These are phyloP conservation scores for Lodderomyces margitis DNA, from an alignment of 1,139 yeast genomes.

Conservation along the genomic window DNA sequence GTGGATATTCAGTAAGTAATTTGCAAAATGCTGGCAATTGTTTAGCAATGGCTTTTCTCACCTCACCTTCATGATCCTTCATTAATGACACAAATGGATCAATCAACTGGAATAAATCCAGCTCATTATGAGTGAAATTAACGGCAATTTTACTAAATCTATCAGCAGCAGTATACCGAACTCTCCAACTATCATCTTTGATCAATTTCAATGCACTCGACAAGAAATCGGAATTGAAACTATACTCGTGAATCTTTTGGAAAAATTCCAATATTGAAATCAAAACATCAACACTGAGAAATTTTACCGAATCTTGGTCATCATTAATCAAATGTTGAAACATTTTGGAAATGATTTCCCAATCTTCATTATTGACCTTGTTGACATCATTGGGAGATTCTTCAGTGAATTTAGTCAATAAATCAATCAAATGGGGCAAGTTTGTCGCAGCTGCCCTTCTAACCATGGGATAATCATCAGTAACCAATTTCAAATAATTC, in stretches of 20 bases:
- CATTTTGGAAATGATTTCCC: constrained; percentile 79
- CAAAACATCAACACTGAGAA: constrained; percentile 82
- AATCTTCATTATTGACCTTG: constrained; percentile 48
- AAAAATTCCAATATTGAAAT: constrained; percentile 69
- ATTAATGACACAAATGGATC: constrained; percentile 73
- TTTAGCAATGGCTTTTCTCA: constrained; percentile 89
- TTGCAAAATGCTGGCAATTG: constrained; percentile 81
- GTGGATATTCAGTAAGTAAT: constrained; percentile 43
- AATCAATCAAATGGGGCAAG: constrained; percentile 68
- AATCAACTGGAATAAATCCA: constrained; percentile 55
- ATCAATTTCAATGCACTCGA: constrained; percentile 61
- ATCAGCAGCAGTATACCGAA: constrained; percentile 96
- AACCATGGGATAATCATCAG: constrained; percentile 98
- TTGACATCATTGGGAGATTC: constrained; percentile 21
- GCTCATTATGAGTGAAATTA: constrained; percentile 56
- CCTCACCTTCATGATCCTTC: constrained; percentile 96
- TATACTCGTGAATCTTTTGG: constrained; percentile 52
- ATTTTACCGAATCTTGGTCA: constrained; percentile 93
- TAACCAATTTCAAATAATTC: constrained; percentile 66
- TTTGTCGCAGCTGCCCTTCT: constrained; percentile 90
- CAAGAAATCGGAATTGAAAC: constrained; percentile 62
- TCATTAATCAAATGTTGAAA: constrained; percentile 78
- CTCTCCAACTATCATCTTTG: constrained; percentile 96
- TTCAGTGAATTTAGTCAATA: constrained; percentile 43
- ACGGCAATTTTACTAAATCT: constrained; percentile 73